These are phyloP conservation scores for Pelargonium cotyledonis DNA, from an alignment of 441 rosid species.

Conservation along the genomic window DNA sequence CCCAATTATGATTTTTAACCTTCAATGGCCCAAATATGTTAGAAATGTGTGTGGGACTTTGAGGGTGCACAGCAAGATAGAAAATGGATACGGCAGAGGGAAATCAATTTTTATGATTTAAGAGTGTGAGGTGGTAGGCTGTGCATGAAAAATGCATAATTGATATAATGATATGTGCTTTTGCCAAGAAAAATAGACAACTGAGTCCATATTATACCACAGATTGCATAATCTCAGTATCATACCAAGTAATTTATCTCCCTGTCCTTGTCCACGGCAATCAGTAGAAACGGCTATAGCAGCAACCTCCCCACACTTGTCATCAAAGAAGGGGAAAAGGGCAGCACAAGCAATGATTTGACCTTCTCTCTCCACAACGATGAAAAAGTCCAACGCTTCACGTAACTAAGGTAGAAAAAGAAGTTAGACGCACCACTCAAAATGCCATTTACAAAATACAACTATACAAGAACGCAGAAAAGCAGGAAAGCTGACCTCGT, in stretches of 20 bases:
- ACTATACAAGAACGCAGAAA: background rate
- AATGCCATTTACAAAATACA: background rate
- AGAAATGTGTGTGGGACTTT: background rate
- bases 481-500: constrained; percentile 43
- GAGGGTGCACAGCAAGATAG: background rate
- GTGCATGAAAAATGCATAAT: no score
- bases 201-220: no score
- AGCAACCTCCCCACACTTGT: constrained; percentile 82
- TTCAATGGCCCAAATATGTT: background rate
- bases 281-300: constrained; percentile 86
- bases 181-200: no score
- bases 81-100: background rate
- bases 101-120: no score
- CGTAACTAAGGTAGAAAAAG: constrained; percentile 39
- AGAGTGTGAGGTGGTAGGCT: no score
- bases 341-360: constrained; percentile 93
- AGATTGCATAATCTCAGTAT: background rate
- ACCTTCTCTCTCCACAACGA: constrained; percentile 89
- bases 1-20: background rate
- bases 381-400: constrained; percentile 52
- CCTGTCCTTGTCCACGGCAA: constrained; percentile 94
- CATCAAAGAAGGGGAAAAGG: constrained; percentile 70
- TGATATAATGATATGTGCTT: no score
- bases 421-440: constrained; percentile 10
- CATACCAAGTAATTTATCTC: constrained; percentile 87